phyloP scores from a whole-genome alignment of 148 eudicot species.

The Arctostaphylos glauca region DNA sequence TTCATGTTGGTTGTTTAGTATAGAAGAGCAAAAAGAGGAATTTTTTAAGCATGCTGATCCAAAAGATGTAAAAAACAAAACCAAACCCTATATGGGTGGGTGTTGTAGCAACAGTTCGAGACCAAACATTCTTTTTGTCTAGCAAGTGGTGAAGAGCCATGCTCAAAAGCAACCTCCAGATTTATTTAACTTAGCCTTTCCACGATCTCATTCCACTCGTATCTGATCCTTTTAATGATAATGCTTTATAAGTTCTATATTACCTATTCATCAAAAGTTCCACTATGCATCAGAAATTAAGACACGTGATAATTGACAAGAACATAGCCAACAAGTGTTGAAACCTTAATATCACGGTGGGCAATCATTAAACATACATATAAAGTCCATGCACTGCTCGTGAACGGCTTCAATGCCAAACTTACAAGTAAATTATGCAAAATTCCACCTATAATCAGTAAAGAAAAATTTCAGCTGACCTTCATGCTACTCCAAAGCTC shows the following conservation, averaged over 20 bases:
- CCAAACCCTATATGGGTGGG: not conserved
- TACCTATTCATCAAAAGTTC: not conserved
- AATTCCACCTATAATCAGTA: not conserved
- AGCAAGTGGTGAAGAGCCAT: not conserved
- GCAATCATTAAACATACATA: not conserved
- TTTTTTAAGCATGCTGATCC: not conserved
- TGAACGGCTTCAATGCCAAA: no score
- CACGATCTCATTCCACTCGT: not conserved
- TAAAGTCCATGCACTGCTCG: not conserved
- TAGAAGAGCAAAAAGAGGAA: not conserved
- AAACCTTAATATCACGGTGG: not conserved
- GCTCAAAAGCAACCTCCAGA: not conserved
- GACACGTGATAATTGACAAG: not conserved
- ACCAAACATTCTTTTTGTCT: not conserved
- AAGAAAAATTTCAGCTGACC: conserved; percentile 37
- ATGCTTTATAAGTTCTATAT: no score
- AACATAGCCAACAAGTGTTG: not conserved
- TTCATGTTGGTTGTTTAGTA: not conserved
- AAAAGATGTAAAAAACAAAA: not conserved
- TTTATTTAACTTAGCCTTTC: not conserved
- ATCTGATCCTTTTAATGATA: not conserved
- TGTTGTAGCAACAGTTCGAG: not conserved
- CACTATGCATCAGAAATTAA: not conserved
- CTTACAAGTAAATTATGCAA: no score
- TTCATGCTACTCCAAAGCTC: conserved; percentile 60